phyloP scores from a whole-genome alignment of 495 filamentous ascomycete species.

The Penicillium paradoxum region DNA sequence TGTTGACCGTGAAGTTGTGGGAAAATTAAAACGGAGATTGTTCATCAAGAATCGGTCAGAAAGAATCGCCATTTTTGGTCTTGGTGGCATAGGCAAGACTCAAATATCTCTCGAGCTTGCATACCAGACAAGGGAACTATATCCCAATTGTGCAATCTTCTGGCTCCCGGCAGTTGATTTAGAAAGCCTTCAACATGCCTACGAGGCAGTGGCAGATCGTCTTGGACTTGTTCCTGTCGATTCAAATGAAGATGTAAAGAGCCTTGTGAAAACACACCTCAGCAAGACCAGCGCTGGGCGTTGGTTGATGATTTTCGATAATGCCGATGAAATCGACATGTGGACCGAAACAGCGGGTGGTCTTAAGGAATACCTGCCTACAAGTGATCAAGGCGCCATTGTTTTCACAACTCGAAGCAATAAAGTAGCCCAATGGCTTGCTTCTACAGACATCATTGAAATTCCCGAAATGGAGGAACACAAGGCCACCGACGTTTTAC shows the following conservation, averaged over 20 bases:
- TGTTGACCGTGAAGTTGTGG: constrained; percentile 21
- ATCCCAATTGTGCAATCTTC: constrained; percentile 42
- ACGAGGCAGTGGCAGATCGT: constrained; percentile 32
- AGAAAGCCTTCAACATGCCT: constrained; percentile 44
- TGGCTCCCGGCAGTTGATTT: constrained; percentile 43
- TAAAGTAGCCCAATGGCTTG: constrained; percentile 22
- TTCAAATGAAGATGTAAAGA: constrained; percentile 1
- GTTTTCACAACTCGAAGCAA: constrained; percentile 37
- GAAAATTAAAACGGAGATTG: constrained; percentile 11
- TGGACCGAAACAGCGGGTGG: constrained; percentile 8
- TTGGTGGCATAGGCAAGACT: constrained; percentile 49
- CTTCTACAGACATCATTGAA: constrained; percentile 13
- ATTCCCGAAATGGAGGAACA: constrained; percentile 26
- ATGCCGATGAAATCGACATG: constrained; percentile 35
- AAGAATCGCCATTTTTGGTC: constrained; percentile 33
- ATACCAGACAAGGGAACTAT: constrained; percentile 31
- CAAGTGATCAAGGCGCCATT: constrained; percentile 25
- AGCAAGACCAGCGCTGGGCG: constrained; percentile 17
- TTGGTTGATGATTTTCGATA: constrained; percentile 42
- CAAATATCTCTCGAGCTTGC: constrained; percentile 47
- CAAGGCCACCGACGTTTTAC: constrained; percentile 12
- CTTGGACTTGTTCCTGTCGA: constrained; percentile 6
- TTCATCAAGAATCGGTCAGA: not conserved
- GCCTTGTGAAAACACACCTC: constrained; percentile 26
- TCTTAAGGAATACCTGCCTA: constrained; percentile 22